Percentiles rank a stretch among this genome's conserved stretches.
Conservation (phyloP, 805 yeast species). For the Pichia nanzhaoensis region DNA sequence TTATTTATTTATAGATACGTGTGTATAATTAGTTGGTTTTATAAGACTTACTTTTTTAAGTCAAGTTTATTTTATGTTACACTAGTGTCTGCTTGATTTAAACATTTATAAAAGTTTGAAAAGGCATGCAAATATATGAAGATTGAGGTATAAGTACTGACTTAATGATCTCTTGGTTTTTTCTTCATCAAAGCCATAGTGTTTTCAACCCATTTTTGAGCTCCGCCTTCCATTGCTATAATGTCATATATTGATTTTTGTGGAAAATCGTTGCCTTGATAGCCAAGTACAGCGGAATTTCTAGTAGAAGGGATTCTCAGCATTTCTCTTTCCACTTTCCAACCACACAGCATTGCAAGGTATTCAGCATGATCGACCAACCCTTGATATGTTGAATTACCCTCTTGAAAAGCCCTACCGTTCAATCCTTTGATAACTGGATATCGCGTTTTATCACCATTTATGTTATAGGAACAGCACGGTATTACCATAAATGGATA, state of each 20-base stretch:
- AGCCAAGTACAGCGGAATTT: constrained; percentile 83
- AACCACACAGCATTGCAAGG: constrained; percentile 62
- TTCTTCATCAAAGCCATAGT: constrained; percentile 64
- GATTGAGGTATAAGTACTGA: neutral
- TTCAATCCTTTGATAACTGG: constrained; percentile 34
- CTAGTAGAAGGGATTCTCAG: constrained; percentile 90
- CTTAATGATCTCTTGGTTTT: constrained; percentile 61
- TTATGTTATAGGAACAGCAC: constrained; percentile 85
- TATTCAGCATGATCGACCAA: constrained; percentile 80
- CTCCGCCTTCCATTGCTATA: constrained; percentile 76
- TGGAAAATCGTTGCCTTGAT: constrained; percentile 27
- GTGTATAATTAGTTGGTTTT: neutral
- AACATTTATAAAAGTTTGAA: neutral
- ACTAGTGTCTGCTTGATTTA: neutral
- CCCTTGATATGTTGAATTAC: constrained; percentile 70
- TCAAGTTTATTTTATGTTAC: neutral
- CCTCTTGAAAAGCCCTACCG: constrained; percentile 10
- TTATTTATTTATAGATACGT: too few relatives aligned
- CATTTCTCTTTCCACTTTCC: constrained; percentile 83
- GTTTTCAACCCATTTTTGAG: constrained; percentile 83
- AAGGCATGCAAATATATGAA: neutral
- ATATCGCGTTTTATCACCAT: constrained; percentile 69
- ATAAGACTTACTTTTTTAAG: neutral
- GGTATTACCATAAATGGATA: constrained; percentile 90
- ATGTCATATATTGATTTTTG: constrained; percentile 47